Evolutionary conservation across 2,329 filamentous ascomycete genomes (phyloP), one percentile per base, ranked within the genome.

Genomic region (Exophiala sideris): DNA sequence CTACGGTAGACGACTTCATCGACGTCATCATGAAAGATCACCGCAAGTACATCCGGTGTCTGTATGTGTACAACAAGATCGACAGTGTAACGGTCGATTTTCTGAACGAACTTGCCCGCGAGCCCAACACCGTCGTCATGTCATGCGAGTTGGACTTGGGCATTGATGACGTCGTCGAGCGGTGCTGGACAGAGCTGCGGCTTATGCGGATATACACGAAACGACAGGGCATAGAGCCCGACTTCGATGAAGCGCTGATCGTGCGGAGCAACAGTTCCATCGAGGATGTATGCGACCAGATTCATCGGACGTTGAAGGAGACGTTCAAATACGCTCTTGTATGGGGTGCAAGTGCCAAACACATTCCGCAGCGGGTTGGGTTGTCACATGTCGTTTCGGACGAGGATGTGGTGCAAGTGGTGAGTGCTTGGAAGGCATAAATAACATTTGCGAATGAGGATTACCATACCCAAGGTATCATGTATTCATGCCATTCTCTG

Each of bases 11-110:
- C 75, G 92, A 99, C 73, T 88, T 99, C 71, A 99, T 99, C 75
- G 94, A 99, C 71, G 91, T 96, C 58, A 96, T 99, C 73, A 97
- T 97, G 92, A 95, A 94, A 73, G 90, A 96, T 69, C 94, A 99
- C 77, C 81, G 94, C 68, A 99, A 95, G 73, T 99, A 99, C 78
- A 96, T 99, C 77, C 82, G 83, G 68, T 87, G 84, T 68, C 80
- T 99, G 32, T 99, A 99, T 74, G 92, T 97, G 32, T 99, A 99
- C 84, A 99, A 99, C 86, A 99, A 99, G 76, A 95, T 99, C 75
- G 94, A 99, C 76, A 87, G 84, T 70, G 89, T 99, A 57, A 92
- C 88, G 39, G 82, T 99, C 62, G 91, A 96, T 69, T 95, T 95
- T 73, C 82, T 99, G 45, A 89, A 99, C 77, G 85, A 87, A 69